Percentiles rank a stretch among this genome's conserved stretches.
These are phyloP conservation scores for Sphagnum tenellum DNA, from an alignment of 225 moss, liverwort and hornwort species.

Conservation along the genomic window DNA sequence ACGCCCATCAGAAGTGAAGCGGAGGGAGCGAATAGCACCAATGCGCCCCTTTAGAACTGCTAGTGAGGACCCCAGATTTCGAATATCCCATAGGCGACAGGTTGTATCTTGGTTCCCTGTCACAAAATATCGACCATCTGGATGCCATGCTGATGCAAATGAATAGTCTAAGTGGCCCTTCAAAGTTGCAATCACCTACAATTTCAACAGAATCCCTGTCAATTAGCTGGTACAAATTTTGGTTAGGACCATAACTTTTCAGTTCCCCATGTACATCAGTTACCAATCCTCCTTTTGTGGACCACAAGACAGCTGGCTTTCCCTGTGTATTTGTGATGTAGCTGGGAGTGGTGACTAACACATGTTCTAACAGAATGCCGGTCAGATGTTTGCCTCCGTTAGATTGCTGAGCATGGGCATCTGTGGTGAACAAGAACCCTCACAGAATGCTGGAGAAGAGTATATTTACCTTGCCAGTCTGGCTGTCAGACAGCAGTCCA, in stretches of 20 bases:
- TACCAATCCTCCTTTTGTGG: too few species aligned
- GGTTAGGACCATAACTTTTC: too few species aligned
- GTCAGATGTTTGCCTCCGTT: too few species aligned
- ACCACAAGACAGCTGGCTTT: too few species aligned
- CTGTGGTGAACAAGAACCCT: neutral
- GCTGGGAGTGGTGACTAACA: too few species aligned
- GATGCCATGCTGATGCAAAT: conserved; percentile 63
- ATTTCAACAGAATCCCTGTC: too few species aligned
- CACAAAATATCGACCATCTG: conserved; percentile 41
- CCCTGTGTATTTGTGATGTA: too few species aligned
- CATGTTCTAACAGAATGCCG: too few species aligned
- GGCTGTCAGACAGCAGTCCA: conserved; percentile 39
- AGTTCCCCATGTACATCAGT: too few species aligned
- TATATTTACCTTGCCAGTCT: conserved; percentile 37
- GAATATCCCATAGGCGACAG: conserved; percentile 48
- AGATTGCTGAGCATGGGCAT: neutral
- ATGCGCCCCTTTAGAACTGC: conserved; percentile 52
- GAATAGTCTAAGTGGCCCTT: conserved; percentile 49
- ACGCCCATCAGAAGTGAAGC: conserved; percentile 45
- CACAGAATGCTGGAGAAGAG: neutral
- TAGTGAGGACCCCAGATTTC: conserved; percentile 28
- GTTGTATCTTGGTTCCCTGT: conserved; percentile 61
- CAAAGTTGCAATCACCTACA: conserved; percentile 40
- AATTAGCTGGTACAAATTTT: too few species aligned
- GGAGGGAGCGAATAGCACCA: conserved; percentile 52